phyloP scores from a whole-genome alignment of 2,329 filamentous ascomycete genomes.

The Fusarium sp. region DNA sequence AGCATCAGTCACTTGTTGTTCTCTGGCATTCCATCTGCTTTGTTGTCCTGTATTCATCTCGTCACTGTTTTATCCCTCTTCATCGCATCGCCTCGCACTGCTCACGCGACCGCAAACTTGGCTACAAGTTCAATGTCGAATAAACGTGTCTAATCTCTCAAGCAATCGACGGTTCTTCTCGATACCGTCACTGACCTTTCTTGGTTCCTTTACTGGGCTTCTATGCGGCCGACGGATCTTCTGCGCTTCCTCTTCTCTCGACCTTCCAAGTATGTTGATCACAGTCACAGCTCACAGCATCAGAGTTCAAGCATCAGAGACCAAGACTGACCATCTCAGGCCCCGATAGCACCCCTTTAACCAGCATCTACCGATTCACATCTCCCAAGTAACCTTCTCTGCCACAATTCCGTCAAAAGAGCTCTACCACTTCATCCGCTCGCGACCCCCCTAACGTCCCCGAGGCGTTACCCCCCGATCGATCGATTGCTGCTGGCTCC shows the following conservation, averaged over 20 bases:
- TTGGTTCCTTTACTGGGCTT: constrained; percentile 55
- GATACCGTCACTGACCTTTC: constrained; percentile 35
- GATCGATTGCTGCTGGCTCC: constrained; percentile 80
- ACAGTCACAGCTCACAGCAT: background rate
- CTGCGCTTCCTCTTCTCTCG: constrained; percentile 89
- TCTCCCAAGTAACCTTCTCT: constrained; percentile 52
- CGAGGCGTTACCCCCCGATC: constrained; percentile 66
- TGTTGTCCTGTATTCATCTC: background rate
- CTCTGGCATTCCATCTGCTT: background rate
- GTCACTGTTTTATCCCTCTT: background rate
- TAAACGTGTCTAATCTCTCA: constrained; percentile 38
- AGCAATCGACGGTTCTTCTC: constrained; percentile 40
- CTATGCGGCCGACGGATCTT: constrained; percentile 92
- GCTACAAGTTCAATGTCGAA: constrained; percentile 39
- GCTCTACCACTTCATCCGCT: constrained; percentile 83
- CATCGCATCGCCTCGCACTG: background rate
- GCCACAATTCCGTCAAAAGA: constrained; percentile 89
- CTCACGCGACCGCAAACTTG: constrained; percentile 36
- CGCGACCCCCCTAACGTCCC: constrained; percentile 92
- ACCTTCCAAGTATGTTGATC: constrained; percentile 81
- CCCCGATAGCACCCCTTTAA: constrained; percentile 67
- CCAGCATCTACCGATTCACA: constrained; percentile 45
- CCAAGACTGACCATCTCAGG: constrained; percentile 47
- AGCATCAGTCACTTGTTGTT: constrained; percentile 3
- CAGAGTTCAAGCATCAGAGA: background rate